These are phyloP conservation scores for Grifola frondosa DNA, from an alignment of 1,284 basidiomycete species.

Conservation along the genomic window DNA sequence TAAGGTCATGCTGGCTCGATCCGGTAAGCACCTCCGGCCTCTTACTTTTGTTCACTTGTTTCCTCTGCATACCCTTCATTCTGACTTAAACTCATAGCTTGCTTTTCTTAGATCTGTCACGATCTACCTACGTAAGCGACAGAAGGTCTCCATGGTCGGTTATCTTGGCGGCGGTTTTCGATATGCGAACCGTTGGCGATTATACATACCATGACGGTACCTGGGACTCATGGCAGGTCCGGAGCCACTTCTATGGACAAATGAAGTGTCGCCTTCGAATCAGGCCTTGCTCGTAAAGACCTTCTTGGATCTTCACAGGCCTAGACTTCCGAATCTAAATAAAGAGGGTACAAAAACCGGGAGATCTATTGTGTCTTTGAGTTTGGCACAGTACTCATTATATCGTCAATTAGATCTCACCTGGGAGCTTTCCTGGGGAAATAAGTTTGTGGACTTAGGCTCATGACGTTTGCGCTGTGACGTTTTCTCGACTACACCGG, in stretches of 20 bases:
- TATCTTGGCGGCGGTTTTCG: no score
- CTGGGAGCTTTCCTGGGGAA: constrained; percentile 12
- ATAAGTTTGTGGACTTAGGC: constrained; percentile 5
- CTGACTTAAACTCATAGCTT: no score
- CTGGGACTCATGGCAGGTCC: constrained; percentile 19
- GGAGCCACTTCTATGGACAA: constrained; percentile 20
- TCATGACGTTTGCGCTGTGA: no score
- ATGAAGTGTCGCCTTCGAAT: constrained; percentile 17
- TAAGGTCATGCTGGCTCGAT: no score
- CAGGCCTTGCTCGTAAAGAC: constrained; percentile 14
- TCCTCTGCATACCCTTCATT: constrained; percentile 10
- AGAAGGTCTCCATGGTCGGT: no score
- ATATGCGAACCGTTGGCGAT: no score
- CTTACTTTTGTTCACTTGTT: no score
- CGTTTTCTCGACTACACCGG: constrained; percentile 12
- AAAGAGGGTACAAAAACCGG: constrained; percentile 34
- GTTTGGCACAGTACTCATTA: no score
- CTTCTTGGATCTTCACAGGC: constrained; percentile 25
- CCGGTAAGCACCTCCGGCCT: no score
- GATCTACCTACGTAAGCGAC: constrained; percentile 16
- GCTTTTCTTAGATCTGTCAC: constrained; percentile 10
- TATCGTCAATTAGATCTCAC: constrained; percentile 8
- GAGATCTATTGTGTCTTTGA: no score
- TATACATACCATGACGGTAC: constrained; percentile 13
- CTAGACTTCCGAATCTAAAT: constrained; percentile 15